Base-by-base conservation (phyloP, 2,329 filamentous ascomycete species). In the Colletotrichum shisoi region DNA sequence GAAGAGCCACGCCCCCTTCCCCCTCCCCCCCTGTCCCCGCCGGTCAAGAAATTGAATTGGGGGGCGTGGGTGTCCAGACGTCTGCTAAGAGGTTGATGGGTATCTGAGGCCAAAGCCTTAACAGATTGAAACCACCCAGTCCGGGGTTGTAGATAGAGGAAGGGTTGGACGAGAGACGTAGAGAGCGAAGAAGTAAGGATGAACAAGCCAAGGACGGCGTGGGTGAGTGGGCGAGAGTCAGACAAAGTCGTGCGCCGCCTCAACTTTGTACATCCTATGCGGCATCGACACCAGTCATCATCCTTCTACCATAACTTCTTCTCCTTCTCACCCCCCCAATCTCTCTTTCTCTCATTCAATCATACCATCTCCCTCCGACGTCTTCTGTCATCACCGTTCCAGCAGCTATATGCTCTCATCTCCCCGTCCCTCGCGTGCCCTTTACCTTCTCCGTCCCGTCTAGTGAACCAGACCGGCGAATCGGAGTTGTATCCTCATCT, bases 181-280 rank as follows among this genome's bases (percentile, higher is more conserved):
- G 17, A 40, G 45, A 39, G 44, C 31, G 19, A 19, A 39, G 15
- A 57, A 57, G 51, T 48, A 24, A 37, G 34, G 34, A 58, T 21
- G 52, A 48, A 63, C 60, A 45, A 40, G 60, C 64, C 64, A 59
- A 64, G 64, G 54, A 64, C 59, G 13, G 53, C 24, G 48, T 44
- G 54, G 24, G 40, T 21, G 60, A 67, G 61, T 49, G 54, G n/a
- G 46, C 21, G 60, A 67, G 61, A 64, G 64, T 59, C 61, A 51
- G 64, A 59, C 62, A 44, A 56, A 48, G 31, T 48, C 57, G 57
- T 49, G 57, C 39, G 48, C 53, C 62, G 62, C 62, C 46, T 63
- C 58, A 53, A 63, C 37, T 67, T 45, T 37, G 63, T 46, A 52
- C 59, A 34, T 42, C 42, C 40, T 7, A 44, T 61, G 42, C 34